Evolutionary conservation across 2,329 filamentous ascomycete species (phyloP).

Genomic region (Tolypocladium cylindrosporum): DNA sequence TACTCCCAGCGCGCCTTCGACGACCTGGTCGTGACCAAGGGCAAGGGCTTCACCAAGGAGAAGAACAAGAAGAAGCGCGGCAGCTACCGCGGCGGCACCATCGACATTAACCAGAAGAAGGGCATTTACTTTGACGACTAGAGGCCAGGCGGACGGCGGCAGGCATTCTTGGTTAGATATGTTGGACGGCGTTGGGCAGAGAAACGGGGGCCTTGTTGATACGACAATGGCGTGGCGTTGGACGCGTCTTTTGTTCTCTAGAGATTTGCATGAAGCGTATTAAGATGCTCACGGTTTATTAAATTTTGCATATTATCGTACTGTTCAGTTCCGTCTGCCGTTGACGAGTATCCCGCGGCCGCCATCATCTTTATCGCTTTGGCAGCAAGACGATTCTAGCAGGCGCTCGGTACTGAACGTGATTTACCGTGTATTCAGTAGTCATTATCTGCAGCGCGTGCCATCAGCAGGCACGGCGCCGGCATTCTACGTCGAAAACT

Average conservation of each 20-base stretch:
- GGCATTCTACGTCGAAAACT: too few relatives aligned
- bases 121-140: conserved; percentile 93
- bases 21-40: conserved; percentile 81
- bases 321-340: not conserved
- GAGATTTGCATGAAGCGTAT: not conserved
- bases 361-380: too few relatives aligned
- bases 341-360: not conserved
- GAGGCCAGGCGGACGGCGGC: conserved; percentile 6
- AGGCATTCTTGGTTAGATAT: not conserved
- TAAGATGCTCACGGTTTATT: not conserved
- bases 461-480: not conserved
- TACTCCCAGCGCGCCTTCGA: conserved; percentile 85
- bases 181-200: not conserved
- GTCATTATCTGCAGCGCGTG: not conserved
- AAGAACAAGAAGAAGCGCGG: conserved; percentile 98
- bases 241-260: not conserved
- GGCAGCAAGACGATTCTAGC: not conserved
- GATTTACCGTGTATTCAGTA: not conserved
- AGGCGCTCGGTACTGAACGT: too few relatives aligned
- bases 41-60: conserved; percentile 98
- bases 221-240: not conserved
- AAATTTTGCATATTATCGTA: not conserved
- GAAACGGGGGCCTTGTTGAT: not conserved
- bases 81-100: conserved; percentile 78
- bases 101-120: conserved; percentile 74